phyloP scores from a whole-genome alignment of 202 grass and related monocot species.

The Schoenoplectus tabernaemontani region DNA sequence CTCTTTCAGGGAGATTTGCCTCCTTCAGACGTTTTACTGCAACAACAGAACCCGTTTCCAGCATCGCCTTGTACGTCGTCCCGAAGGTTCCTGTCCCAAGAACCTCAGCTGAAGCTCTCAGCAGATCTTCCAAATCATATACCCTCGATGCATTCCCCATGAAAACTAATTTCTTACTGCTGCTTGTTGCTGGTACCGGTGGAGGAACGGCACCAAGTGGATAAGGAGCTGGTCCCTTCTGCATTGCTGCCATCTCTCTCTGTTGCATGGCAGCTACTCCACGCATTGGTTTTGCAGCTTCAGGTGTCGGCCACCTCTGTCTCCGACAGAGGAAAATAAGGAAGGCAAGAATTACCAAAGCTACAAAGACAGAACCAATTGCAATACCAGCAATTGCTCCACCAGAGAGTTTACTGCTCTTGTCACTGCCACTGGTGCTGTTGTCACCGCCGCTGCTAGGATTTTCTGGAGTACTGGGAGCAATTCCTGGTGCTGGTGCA shows the following conservation, averaged over 20 bases:
- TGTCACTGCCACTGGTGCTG: not conserved
- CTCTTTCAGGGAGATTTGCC: slow-evolving; percentile 40
- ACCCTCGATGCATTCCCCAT: slow-evolving; percentile 25
- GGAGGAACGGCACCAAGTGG: not conserved
- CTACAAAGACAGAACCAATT: slow-evolving; percentile 25
- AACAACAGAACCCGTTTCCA: slow-evolving; percentile 48
- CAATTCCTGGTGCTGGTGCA: slow-evolving; percentile 17
- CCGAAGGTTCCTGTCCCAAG: slow-evolving; percentile 72
- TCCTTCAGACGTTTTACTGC: slow-evolving; percentile 62
- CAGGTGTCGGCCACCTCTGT: not conserved
- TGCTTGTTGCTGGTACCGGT: not conserved
- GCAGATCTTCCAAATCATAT: slow-evolving; percentile 67
- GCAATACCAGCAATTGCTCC: slow-evolving; percentile 64
- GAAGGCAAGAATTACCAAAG: slow-evolving; percentile 24
- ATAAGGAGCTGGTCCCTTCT: not conserved
- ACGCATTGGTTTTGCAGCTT: not conserved
- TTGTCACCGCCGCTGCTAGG: not conserved
- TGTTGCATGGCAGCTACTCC: not conserved
- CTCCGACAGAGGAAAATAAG: slow-evolving; percentile 36
- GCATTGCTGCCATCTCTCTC: slow-evolving; percentile 3
- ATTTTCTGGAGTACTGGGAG: slow-evolving; percentile 15
- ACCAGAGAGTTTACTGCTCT: slow-evolving; percentile 38
- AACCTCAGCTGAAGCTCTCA: slow-evolving; percentile 69
- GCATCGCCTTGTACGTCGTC: slow-evolving; percentile 69
- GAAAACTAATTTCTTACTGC: slow-evolving; percentile 56